Evolutionary conservation across 2,329 filamentous ascomycete genomes (phyloP).

Genomic region (Cordyceps militaris): DNA sequence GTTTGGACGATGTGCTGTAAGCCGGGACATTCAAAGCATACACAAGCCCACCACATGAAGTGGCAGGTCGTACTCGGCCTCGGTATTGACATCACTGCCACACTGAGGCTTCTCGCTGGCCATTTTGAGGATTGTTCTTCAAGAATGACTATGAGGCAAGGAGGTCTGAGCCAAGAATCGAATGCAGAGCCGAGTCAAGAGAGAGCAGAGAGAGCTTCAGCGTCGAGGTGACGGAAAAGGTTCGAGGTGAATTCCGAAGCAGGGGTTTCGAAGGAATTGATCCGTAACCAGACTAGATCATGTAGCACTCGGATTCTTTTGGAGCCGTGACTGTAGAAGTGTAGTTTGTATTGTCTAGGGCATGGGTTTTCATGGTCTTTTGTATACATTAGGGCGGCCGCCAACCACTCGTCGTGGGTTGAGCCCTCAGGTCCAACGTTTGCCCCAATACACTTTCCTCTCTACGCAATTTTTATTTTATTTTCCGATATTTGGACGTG

Average conservation of each 20-base stretch:
- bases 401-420: background rate
- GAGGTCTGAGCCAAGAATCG: background rate
- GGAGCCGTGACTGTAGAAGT: background rate
- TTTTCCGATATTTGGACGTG: background rate
- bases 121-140: background rate
- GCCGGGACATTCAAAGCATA: slow-evolving; percentile 15
- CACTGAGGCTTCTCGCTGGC: slow-evolving; percentile 23
- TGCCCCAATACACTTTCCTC: background rate
- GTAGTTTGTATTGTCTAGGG: background rate
- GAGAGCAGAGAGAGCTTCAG: background rate
- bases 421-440: too few relatives aligned
- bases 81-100: slow-evolving; percentile 15
- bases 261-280: background rate
- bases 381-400: background rate
- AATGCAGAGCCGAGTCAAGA: background rate
- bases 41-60: slow-evolving; percentile 26
- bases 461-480: background rate
- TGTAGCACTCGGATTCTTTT: background rate
- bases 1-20: background rate
- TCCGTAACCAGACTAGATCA: slow-evolving; percentile 3
- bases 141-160: background rate
- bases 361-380: background rate
- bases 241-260: background rate
- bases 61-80: slow-evolving; percentile 21
- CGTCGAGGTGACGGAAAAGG: background rate